Conservation (phyloP, 1,139 yeast genomes). For the Pichia sp. region DNA sequence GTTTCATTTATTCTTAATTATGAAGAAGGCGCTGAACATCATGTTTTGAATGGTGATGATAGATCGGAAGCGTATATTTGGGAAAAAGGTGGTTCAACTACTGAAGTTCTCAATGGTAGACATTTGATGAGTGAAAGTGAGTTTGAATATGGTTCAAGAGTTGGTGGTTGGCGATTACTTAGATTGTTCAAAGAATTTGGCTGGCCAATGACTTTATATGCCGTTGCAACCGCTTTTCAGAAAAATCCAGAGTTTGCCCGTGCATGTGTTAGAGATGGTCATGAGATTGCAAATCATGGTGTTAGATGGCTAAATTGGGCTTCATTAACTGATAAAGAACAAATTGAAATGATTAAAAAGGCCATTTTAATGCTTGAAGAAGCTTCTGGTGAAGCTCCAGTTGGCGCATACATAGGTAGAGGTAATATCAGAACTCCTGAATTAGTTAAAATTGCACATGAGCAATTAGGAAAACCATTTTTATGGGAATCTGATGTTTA, state of each 20-base stretch:
- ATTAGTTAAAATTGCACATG: constrained; percentile 31
- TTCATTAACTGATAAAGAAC: constrained; percentile 26
- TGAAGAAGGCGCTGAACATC: constrained; percentile 35
- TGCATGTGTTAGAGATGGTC: constrained; percentile 34
- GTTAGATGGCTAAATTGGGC: constrained; percentile 34
- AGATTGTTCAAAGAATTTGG: constrained; percentile 30
- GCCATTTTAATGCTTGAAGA: too few relatives aligned
- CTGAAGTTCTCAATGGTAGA: constrained; percentile 21
- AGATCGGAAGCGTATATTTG: constrained; percentile 22
- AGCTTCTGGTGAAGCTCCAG: too few relatives aligned
- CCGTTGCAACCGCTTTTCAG: constrained; percentile 34
- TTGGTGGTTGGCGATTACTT: constrained; percentile 34
- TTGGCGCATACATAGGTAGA: constrained; percentile 33
- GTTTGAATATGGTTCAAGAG: constrained; percentile 34
- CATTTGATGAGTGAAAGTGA: constrained; percentile 29
- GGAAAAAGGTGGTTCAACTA: constrained; percentile 14
- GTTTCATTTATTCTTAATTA: constrained; percentile 34
- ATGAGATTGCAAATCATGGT: constrained; percentile 36
- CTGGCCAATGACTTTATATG: constrained; percentile 32
- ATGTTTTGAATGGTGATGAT: constrained; percentile 31
- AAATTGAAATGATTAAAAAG: constrained; percentile 30
- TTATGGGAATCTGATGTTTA: constrained; percentile 33
- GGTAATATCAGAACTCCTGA: constrained; percentile 29
- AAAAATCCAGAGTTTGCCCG: constrained; percentile 30
- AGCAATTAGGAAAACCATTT: constrained; percentile 29